Conservation (phyloP, 768 basidiomycete species). For the Rhizopogon sp. region DNA sequence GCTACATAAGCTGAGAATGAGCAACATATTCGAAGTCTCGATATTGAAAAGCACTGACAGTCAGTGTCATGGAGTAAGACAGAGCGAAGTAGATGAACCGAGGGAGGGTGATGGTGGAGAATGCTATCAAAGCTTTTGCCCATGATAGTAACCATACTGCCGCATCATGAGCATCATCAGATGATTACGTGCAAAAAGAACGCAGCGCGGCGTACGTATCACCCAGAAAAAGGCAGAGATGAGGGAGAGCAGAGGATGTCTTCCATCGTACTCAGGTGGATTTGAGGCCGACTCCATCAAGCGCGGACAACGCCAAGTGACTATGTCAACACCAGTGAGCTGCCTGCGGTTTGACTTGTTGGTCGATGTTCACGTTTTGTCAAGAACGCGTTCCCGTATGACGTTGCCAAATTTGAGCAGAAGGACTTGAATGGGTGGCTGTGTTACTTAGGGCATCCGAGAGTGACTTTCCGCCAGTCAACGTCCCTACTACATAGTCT, state of each 20-base stretch:
- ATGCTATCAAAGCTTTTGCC: conserved; percentile 66
- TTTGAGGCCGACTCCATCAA: conserved; percentile 21
- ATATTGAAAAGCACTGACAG: conserved; percentile 40
- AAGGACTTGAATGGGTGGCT: conserved; percentile 18
- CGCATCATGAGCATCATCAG: conserved; percentile 3
- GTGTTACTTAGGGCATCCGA: conserved; percentile 9
- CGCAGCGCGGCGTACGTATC: conserved; percentile 49
- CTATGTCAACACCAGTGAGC: background rate
- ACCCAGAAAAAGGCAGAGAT: conserved; percentile 84
- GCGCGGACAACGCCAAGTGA: background rate
- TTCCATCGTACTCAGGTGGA: conserved; percentile 27
- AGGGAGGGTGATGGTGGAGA: conserved; percentile 81
- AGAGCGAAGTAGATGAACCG: conserved; percentile 70
- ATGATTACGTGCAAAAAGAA: conserved; percentile 1
- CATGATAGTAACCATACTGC: conserved; percentile 82
- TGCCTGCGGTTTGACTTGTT: background rate
- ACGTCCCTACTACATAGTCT: too few relatives aligned
- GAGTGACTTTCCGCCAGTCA: too few relatives aligned
- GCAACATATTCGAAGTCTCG: background rate
- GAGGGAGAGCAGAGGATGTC: conserved; percentile 72
- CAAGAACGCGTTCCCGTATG: conserved; percentile 3
- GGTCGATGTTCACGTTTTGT: background rate
- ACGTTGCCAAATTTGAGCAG: background rate
- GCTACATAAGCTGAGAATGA: conserved; percentile 34
- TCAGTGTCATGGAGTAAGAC: conserved; percentile 87